Evolutionary conservation across 331 rosid species (phyloP).

Genomic region (Malus hybrid): DNA sequence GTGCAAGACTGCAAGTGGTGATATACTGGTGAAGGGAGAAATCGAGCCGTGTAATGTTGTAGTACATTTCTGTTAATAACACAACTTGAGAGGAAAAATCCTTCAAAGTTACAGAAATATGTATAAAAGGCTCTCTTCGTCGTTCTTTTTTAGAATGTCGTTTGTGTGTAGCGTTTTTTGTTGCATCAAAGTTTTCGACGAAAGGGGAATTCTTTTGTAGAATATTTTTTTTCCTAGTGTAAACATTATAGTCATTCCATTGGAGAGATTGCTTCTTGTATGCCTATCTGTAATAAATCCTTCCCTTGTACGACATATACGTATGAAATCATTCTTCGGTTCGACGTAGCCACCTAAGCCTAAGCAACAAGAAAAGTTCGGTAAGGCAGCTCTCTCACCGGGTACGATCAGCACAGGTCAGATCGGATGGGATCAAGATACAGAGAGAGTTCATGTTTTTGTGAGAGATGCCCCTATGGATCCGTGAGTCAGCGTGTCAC

Average conservation of each 20-base stretch:
- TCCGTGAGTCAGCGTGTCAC: too few species aligned
- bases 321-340: neutral
- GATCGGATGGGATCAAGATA: neutral
- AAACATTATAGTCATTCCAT: slow-evolving; percentile 3
- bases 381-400: neutral
- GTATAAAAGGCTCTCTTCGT: slow-evolving; percentile 10
- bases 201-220: slow-evolving; percentile 31
- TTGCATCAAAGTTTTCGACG: slow-evolving; percentile 7
- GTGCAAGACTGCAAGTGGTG: slow-evolving; percentile 27
- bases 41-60: slow-evolving; percentile 14
- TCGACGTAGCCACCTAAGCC: neutral
- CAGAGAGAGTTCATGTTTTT: neutral
- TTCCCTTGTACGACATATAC: neutral
- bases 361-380: neutral
- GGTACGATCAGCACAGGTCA: neutral
- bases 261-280: slow-evolving; percentile 14
- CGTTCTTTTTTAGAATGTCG: slow-evolving; percentile 15
- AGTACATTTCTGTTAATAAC: slow-evolving; percentile 38
- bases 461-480: too few species aligned
- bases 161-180: slow-evolving; percentile 32
- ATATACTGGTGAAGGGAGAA: slow-evolving; percentile 22
- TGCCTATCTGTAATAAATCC: slow-evolving; percentile 19
- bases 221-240: slow-evolving; percentile 13
- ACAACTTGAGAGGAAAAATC: slow-evolving; percentile 30
- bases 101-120: slow-evolving; percentile 37